These are phyloP conservation scores for Tillandsia fasciculata DNA, from an alignment of 176 grass and related monocot species.

Conservation along the genomic window DNA sequence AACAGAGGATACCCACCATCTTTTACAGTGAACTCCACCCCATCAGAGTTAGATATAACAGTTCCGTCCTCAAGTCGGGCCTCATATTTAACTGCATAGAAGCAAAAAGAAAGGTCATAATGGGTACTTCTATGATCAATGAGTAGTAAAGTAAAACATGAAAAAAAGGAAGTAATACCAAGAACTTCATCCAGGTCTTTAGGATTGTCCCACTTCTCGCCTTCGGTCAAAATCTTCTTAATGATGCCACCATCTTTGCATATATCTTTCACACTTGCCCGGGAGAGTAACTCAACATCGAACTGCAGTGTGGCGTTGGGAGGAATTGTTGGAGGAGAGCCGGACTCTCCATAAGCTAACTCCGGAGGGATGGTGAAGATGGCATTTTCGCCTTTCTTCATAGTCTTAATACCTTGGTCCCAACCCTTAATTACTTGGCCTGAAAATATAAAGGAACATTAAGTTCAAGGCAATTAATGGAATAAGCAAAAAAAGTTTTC, in stretches of 20 bases:
- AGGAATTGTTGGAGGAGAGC: slow-evolving; percentile 62
- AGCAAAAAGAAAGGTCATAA: background rate
- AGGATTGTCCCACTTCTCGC: slow-evolving; percentile 87
- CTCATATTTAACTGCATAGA: slow-evolving; percentile 65
- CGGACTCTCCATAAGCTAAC: slow-evolving; percentile 71
- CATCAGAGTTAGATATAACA: slow-evolving; percentile 63
- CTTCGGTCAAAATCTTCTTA: slow-evolving; percentile 62
- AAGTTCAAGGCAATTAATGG: too few relatives aligned
- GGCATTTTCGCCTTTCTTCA: slow-evolving; percentile 87
- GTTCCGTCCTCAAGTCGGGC: slow-evolving; percentile 63
- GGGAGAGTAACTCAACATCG: slow-evolving; percentile 75
- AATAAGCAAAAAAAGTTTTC: too few relatives aligned
- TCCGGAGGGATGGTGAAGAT: slow-evolving; percentile 75
- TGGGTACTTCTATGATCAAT: background rate
- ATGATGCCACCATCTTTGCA: slow-evolving; percentile 80
- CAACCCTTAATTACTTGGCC: slow-evolving; percentile 88
- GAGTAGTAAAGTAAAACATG: background rate
- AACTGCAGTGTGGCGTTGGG: slow-evolving; percentile 67
- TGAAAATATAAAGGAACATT: slow-evolving; percentile 12
- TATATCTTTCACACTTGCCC: slow-evolving; percentile 68
- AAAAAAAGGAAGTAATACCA: slow-evolving; percentile 25
- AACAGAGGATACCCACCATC: slow-evolving; percentile 29
- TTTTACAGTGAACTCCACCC: slow-evolving; percentile 66
- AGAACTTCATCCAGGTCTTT: slow-evolving; percentile 77
- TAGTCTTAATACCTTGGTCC: slow-evolving; percentile 87